Conservation (phyloP, 164 flowering plant genomes). For the Chimonanthus praecox region DNA sequence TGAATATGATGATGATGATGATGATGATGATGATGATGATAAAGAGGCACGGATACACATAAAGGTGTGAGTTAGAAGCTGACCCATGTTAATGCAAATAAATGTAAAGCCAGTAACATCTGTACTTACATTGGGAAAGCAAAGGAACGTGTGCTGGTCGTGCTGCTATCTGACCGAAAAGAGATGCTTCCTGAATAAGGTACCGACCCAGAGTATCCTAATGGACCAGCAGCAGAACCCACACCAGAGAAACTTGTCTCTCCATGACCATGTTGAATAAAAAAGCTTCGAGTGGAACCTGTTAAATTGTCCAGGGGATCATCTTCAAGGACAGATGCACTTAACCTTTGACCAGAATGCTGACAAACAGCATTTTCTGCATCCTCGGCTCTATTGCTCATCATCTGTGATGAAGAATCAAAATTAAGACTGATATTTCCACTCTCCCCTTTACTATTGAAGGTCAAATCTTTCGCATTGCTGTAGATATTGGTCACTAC, state of each 20-base stretch:
- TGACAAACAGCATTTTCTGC: slow-evolving; percentile 15
- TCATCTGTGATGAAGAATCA: slow-evolving; percentile 22
- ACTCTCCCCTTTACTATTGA: slow-evolving; percentile 27
- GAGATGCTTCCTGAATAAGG: slow-evolving; percentile 60
- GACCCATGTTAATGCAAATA: too few relatives aligned
- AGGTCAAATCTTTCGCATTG: slow-evolving; percentile 10
- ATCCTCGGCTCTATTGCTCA: slow-evolving; percentile 18
- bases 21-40: background rate
- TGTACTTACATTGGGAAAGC: slow-evolving; percentile 48
- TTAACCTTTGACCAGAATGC: slow-evolving; percentile 16
- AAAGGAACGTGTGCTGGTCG: slow-evolving; percentile 58
- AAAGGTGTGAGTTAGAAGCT: background rate
- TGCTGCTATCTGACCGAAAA: slow-evolving; percentile 39
- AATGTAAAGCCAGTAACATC: background rate
- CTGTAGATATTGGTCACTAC: slow-evolving; percentile 15
- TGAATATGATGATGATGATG: background rate
- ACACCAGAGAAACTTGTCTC: slow-evolving; percentile 49
- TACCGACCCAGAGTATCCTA: slow-evolving; percentile 48
- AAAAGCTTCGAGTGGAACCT: slow-evolving; percentile 25
- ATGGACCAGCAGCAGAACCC: slow-evolving; percentile 33
- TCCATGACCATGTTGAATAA: slow-evolving; percentile 30
- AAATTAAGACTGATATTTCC: slow-evolving; percentile 39
- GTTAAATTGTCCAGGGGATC: slow-evolving; percentile 20
- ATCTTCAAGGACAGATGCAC: slow-evolving; percentile 19
- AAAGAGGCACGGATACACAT: too few relatives aligned